Base-by-base conservation (phyloP, 108 stramenopile genomes). In the Cylindrotheca closterium region DNA sequence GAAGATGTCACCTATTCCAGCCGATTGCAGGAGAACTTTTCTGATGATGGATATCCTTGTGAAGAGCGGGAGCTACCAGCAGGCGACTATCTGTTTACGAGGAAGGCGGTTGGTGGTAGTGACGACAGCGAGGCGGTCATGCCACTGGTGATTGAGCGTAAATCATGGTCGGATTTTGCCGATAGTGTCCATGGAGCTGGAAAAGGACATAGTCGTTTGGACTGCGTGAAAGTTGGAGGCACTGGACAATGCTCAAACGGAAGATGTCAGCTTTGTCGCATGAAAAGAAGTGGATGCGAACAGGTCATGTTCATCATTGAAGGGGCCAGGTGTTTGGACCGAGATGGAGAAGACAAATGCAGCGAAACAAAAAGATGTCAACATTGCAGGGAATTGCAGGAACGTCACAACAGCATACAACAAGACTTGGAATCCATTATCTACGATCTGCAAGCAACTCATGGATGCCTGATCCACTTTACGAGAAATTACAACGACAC, bases 241-340 rank as follows among this genome's bases (percentile, higher is more conserved):
- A 37, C 45, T 55, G 25, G 48, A 10, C 31, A 30, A 15, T 82
- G 81, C 28, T 21, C 29, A 45, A 26, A 17, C 19, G 70, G 74
- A 29, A 65, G 77, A 22, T 82, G 81, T 30, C 81, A 82, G 51
- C 49, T 82, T 22, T 75, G 74, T 33, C 70, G 74, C 42, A 78
- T 82, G 81, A 82, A 82, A 54, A 22, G 70, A 1, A 75, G 77
- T 55, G 81, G 81, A 4, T 82, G 81, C 55, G 34, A 60, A 1
- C 68, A 78, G 26, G 65, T 82, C 18, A 65, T 82, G 70, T 82
- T 82, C 32, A 63, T 81, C 17, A 75, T 81, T 68, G 80, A 81
- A 51, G 80, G 80, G 37, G 77, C 78, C 32, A 60, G 77, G 42
- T 81, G 80, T 48, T 51, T 55, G 15, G 68, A 67, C 12, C 60